Conservation (phyloP, 2,329 filamentous ascomycete genomes). For the Fusarium robinianum region DNA sequence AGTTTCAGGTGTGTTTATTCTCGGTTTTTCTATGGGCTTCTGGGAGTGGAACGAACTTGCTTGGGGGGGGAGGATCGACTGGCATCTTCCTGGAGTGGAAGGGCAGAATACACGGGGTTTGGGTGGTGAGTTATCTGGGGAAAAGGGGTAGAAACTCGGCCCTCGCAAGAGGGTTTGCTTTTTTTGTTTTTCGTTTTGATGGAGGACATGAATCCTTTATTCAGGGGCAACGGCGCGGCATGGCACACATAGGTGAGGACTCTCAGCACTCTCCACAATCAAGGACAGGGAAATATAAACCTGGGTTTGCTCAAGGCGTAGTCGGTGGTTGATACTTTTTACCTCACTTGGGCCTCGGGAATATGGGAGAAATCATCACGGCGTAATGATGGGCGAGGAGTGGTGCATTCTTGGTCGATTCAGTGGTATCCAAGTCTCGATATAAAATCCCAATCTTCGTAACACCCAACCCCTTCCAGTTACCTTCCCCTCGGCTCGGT, state of each 20-base stretch:
- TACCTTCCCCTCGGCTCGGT: not conserved
- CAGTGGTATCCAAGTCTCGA: slow-evolving; percentile 34
- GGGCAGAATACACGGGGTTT: slow-evolving; percentile 24
- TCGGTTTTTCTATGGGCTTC: not conserved
- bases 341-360: too few relatives aligned
- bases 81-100: slow-evolving; percentile 23
- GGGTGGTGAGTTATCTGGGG: slow-evolving; percentile 19
- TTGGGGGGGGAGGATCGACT: slow-evolving; percentile 22
- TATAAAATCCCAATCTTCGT: slow-evolving; percentile 24
- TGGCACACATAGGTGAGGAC: too few relatives aligned
- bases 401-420: slow-evolving; percentile 17
- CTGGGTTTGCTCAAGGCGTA: slow-evolving; percentile 18
- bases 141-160: slow-evolving; percentile 28
- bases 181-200: slow-evolving; percentile 12
- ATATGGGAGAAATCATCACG: too few relatives aligned
- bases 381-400: slow-evolving; percentile 4
- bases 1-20: slow-evolving; percentile 25
- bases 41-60: too few relatives aligned
- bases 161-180: slow-evolving; percentile 41
- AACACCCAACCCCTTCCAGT: slow-evolving; percentile 28
- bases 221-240: too few relatives aligned
- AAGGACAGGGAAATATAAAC: slow-evolving; percentile 23
- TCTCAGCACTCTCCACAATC: too few relatives aligned
- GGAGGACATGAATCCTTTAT: slow-evolving; percentile 15
- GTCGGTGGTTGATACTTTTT: slow-evolving; percentile 9